Base-by-base conservation (phyloP, 2,329 filamentous ascomycete genomes). In the Penicillium olsonii region DNA sequence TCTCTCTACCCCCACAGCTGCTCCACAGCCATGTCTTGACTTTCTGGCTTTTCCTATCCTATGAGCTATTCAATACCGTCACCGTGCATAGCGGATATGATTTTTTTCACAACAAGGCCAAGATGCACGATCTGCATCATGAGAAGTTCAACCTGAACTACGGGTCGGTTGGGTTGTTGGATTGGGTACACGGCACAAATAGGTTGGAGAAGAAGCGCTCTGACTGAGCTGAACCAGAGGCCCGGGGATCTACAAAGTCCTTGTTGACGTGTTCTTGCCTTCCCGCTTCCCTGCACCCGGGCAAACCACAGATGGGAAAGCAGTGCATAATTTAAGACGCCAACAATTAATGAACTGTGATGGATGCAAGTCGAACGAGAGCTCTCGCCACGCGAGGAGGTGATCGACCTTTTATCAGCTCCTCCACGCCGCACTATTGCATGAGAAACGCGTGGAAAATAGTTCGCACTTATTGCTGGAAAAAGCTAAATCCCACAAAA, bases 41-140 rank as follows among this genome's bases (percentile, higher is more conserved):
- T 0, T 71, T 78, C 59, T 81, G 78, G 77, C 54, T 63, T 1
- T 83, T 80, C 52, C 53, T 81, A 37, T 73, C 69, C 0, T 71
- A 68, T 12, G 75, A 78, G 64, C 68, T 83, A 5, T 49, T 78
- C 2, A 77, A 82, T 62, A 82, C 81, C 37, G 68, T 72, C 3
- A 78, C 75, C 0, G 80, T 82, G 45, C 80, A 84, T 62, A 81
- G 78, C 51, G 82, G 81, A 6, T 83, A 80, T 60, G 79, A 83
- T 43, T 82, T 82, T 55, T 73, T 81, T n/a, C 17, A 47, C 2
- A 53, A 54, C 8, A 59, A 60, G 48, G 79, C 79, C 0, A 69
- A 67, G 54, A 75, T 74, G 62, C 81, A 84, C 64, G 81, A 84
- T 65, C 62, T 75, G 24, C 81, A 84, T 56, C 81, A 84, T 64